phyloP scores from a whole-genome alignment of 164 flowering plant genomes.

The Kingdonia uniflora region DNA sequence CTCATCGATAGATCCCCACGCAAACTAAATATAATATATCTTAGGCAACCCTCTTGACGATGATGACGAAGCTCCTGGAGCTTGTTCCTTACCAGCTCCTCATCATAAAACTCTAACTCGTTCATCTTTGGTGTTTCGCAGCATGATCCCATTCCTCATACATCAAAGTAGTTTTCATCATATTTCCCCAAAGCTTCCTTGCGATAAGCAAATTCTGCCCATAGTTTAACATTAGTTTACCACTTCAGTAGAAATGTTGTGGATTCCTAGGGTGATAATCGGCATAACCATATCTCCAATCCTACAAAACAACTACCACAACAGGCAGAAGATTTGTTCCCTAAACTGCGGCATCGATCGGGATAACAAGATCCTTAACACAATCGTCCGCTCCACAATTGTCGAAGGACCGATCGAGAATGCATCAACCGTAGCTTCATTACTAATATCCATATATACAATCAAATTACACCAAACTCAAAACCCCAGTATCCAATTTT shows the following conservation, averaged over 20 bases:
- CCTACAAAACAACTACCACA: no score
- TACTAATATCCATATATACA: constrained; percentile 98
- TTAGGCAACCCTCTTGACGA: no score
- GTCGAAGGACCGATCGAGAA: constrained; percentile 90
- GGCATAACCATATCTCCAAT: constrained; percentile 27
- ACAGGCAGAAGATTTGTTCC: no score
- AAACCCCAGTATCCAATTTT: no score
- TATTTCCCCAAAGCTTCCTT: constrained; percentile 95
- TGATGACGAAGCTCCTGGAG: no score
- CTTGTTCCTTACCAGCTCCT: no score
- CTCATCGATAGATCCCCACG: constrained; percentile 98
- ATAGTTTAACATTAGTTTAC: constrained; percentile 57
- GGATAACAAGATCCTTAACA: constrained; percentile 69
- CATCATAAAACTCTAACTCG: no score
- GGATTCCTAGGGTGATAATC: constrained; percentile 75
- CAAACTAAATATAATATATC: constrained; percentile 90
- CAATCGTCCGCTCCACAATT: constrained; percentile 71
- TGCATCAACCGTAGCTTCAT: constrained; percentile 67
- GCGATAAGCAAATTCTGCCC: constrained; percentile 80
- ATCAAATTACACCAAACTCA: no score
- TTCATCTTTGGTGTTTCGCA: constrained; percentile 64
- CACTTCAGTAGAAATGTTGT: constrained; percentile 70
- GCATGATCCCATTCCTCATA: constrained; percentile 99
- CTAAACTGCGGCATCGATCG: constrained; percentile 56
- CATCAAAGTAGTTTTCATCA: constrained; percentile 83